phyloP scores from a whole-genome alignment of 176 grass and related monocot species.

The Puya raimondii region DNA sequence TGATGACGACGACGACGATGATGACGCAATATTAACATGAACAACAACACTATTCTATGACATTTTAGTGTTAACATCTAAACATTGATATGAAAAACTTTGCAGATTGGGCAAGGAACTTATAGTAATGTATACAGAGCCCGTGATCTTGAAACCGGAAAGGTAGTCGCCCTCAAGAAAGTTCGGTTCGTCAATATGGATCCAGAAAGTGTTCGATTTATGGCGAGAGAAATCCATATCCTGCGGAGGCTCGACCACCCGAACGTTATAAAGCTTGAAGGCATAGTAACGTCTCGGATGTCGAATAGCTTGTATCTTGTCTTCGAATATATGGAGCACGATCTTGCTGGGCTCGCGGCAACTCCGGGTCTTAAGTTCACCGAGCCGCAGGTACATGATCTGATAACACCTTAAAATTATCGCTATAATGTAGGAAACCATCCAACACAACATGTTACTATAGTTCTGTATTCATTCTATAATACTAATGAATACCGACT shows the following conservation, averaged over 20 bases:
- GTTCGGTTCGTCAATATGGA: slow-evolving; percentile 74
- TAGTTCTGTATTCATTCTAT: background rate
- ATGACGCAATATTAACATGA: background rate
- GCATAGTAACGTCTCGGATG: slow-evolving; percentile 59
- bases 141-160: slow-evolving; percentile 46
- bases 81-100: background rate
- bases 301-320: slow-evolving; percentile 42
- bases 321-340: slow-evolving; percentile 17
- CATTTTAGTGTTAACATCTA: background rate
- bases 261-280: slow-evolving; percentile 57
- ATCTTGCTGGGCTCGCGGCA: slow-evolving; percentile 45
- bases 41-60: background rate
- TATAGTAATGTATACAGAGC: slow-evolving; percentile 77
- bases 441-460: background rate
- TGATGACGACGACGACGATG: no score
- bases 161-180: slow-evolving; percentile 65
- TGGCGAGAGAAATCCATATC: slow-evolving; percentile 67
- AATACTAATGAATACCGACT: background rate
- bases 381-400: slow-evolving; percentile 29
- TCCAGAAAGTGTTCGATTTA: slow-evolving; percentile 69
- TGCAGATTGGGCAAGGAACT: slow-evolving; percentile 66
- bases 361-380: slow-evolving; percentile 41
- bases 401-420: background rate
- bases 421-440: no score
- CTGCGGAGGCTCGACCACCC: slow-evolving; percentile 51